Conservation (phyloP, 78 protist genomes). For the Dictyostelium discoideum region DNA sequence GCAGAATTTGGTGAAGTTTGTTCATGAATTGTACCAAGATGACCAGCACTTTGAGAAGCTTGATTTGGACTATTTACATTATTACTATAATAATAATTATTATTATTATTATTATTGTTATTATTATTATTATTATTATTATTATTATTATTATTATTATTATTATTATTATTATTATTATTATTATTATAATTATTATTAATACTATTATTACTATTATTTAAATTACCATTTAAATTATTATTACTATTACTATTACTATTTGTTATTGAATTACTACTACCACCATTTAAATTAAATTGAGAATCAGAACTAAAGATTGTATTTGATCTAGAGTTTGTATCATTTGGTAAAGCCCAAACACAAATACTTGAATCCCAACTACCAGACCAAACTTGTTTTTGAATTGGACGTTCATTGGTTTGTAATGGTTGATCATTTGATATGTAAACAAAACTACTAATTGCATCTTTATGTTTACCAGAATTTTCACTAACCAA, state of each 20-base stretch:
- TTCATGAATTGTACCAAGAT: neutral
- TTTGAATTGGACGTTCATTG: neutral
- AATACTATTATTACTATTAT: neutral
- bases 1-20: constrained; percentile 5
- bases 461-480: constrained; percentile 70
- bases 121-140: too few relatives aligned
- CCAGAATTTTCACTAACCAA: constrained; percentile 38
- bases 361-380: constrained; percentile 44
- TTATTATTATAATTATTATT: neutral
- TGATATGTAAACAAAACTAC: constrained; percentile 37
- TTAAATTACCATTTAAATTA: neutral
- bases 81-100: neutral
- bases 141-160: neutral
- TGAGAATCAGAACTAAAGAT: neutral
- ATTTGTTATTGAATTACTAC: neutral
- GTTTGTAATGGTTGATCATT: neutral
- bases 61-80: neutral
- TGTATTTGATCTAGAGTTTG: neutral
- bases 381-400: constrained; percentile 65
- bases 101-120: neutral
- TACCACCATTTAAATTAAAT: neutral
- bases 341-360: constrained; percentile 24
- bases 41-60: neutral
- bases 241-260: neutral
- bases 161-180: neutral